A percentile compares a stretch with the other conserved stretches of the same genome.
These are phyloP conservation scores for Tylopilus intermedius DNA, from an alignment of 768 basidiomycete genomes.

Conservation along the genomic window DNA sequence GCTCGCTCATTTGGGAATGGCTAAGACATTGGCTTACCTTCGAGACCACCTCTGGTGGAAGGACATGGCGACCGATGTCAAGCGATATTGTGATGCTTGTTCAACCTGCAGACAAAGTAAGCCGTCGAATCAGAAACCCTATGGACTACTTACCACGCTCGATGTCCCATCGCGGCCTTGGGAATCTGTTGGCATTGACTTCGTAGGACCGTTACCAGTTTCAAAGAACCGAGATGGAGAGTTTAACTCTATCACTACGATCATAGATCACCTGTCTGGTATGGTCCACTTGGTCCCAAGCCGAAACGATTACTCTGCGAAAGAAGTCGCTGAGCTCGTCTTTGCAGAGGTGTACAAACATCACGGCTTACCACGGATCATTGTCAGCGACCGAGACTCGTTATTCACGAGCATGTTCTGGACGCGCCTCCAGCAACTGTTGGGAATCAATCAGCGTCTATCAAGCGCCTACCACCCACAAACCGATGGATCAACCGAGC, in stretches of 20 bases:
- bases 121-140: constrained; percentile 23
- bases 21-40: no score
- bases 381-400: constrained; percentile 23
- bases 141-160: constrained; percentile 26
- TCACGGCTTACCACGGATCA: constrained; percentile 9
- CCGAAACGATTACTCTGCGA: no score
- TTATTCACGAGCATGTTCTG: constrained; percentile 13
- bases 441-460: no score
- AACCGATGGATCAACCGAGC: background rate
- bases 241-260: constrained; percentile 24
- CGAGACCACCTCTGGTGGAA: constrained; percentile 30
- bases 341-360: background rate
- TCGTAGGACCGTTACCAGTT: constrained; percentile 33
- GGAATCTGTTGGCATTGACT: constrained; percentile 22
- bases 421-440: background rate
- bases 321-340: no score
- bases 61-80: constrained; percentile 27
- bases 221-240: constrained; percentile 4
- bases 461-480: background rate
- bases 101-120: background rate
- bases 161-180: constrained; percentile 27
- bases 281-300: constrained; percentile 23
- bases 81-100: background rate
- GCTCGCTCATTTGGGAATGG: constrained; percentile 11
- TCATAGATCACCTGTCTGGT: constrained; percentile 14